Evolutionary conservation across 148 eudicot genomes (phyloP).

Genomic region (Rhododendron kiyosumense): DNA sequence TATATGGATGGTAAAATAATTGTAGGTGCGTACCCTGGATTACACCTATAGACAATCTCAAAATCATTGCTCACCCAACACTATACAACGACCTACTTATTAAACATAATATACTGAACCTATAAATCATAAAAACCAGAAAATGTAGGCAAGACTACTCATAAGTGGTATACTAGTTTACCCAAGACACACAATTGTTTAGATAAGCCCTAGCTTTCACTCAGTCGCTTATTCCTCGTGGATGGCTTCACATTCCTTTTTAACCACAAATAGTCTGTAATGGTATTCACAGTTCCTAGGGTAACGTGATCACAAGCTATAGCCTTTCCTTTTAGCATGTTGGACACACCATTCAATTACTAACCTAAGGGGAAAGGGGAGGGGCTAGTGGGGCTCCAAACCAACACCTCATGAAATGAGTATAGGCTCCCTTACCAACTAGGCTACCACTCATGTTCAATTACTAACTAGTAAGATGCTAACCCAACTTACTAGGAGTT

Average conservation of each 20-base stretch:
- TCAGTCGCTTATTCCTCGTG: neutral
- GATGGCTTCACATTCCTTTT: neutral
- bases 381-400: no score
- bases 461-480: neutral
- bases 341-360: neutral
- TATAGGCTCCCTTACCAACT: no score
- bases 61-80: neutral
- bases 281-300: neutral
- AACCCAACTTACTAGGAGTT: neutral
- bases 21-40: no score
- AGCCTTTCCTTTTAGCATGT: neutral
- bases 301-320: neutral
- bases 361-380: neutral
- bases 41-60: neutral
- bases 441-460: no score
- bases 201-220: neutral
- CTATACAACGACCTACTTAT: neutral
- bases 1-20: no score
- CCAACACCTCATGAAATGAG: no score
- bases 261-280: neutral
- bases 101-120: neutral
- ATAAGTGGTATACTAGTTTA: neutral
- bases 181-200: neutral
- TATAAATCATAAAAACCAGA: no score
- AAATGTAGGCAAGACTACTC: neutral